Conservation (phyloP, 73 alveolate species). For the Tetrahymena thermophila region DNA sequence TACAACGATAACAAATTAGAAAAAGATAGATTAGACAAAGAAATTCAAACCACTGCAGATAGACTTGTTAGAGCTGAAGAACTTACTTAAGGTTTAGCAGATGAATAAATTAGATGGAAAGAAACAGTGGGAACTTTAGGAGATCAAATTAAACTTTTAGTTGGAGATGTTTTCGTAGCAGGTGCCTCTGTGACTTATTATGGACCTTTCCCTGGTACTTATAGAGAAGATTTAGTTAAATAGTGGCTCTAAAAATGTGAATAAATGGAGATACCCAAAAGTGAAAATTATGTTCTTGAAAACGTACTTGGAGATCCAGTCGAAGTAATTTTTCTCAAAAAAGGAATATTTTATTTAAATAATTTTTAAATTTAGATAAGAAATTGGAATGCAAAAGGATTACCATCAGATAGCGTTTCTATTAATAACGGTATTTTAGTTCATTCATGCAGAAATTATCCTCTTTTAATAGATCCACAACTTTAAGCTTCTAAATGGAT, state of each 20-base stretch:
- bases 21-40: constrained; percentile 72
- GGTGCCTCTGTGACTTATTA: constrained; percentile 85
- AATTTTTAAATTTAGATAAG: constrained; percentile 39
- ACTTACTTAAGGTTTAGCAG: constrained; percentile 82
- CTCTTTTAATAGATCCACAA: constrained; percentile 92
- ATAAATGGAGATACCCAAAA: constrained; percentile 57
- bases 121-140: constrained; percentile 62
- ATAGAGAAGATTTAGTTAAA: constrained; percentile 65
- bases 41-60: constrained; percentile 67
- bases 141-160: constrained; percentile 58
- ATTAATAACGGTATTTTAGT: constrained; percentile 85
- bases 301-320: constrained; percentile 86
- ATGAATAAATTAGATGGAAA: constrained; percentile 92
- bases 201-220: constrained; percentile 90
- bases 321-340: constrained; percentile 16
- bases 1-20: constrained; percentile 70
- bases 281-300: constrained; percentile 68
- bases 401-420: constrained; percentile 95
- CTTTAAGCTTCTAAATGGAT: constrained; percentile 90
- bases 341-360: neutral
- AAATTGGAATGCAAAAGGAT: constrained; percentile 90
- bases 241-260: constrained; percentile 69
- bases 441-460: constrained; percentile 72
- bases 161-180: constrained; percentile 88
- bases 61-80: constrained; percentile 91